A percentile compares a stretch with the other conserved stretches of the same genome.
These are phyloP conservation scores for Physcomitrium patens DNA, from an alignment of 225 moss, liverwort and hornwort genomes.

Conservation along the genomic window DNA sequence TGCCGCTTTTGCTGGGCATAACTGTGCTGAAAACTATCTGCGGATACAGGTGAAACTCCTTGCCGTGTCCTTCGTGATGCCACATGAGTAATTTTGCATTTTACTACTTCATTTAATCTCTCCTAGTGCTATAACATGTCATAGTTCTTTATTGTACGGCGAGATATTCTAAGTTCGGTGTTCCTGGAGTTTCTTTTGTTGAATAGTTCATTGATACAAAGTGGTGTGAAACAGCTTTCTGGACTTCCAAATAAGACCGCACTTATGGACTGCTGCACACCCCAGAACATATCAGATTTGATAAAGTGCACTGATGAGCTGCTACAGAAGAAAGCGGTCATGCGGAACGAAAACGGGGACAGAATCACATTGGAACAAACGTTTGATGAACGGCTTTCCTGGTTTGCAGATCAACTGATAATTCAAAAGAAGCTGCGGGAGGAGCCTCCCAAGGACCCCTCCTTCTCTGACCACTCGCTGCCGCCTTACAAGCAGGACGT, in stretches of 20 bases:
- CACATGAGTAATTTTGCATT: neutral
- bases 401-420: slow-evolving; percentile 96
- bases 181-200: neutral
- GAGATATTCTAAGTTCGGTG: neutral
- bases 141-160: no score
- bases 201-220: neutral
- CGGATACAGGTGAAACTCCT: slow-evolving; percentile 76
- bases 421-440: slow-evolving; percentile 76
- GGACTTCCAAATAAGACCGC: slow-evolving; percentile 83
- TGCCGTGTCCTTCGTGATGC: neutral
- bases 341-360: slow-evolving; percentile 83
- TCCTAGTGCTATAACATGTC: no score
- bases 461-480: slow-evolving; percentile 49
- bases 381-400: slow-evolving; percentile 70
- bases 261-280: slow-evolving; percentile 81
- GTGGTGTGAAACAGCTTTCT: slow-evolving; percentile 58
- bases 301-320: slow-evolving; percentile 68
- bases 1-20: slow-evolving; percentile 90
- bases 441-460: slow-evolving; percentile 52
- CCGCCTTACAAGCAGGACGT: slow-evolving; percentile 45
- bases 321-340: slow-evolving; percentile 68
- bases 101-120: neutral
- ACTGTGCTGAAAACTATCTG: slow-evolving; percentile 87
- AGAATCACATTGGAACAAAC: slow-evolving; percentile 70
- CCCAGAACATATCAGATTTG: slow-evolving; percentile 69